Evolutionary conservation across 805 yeast species (phyloP).

Genomic region (Starmerella kuoi): DNA sequence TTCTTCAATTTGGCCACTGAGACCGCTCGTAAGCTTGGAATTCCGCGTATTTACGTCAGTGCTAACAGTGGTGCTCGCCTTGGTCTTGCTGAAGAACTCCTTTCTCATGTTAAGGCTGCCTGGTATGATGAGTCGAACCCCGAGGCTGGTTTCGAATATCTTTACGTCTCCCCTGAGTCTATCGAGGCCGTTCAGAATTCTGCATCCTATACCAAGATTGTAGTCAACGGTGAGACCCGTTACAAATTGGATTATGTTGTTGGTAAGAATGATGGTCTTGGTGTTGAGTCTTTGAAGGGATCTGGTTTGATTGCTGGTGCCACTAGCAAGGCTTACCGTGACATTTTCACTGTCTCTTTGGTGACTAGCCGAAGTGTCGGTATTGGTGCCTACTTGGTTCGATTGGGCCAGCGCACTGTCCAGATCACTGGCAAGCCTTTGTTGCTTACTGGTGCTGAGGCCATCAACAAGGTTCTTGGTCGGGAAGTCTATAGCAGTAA

Average conservation of each 20-base stretch:
- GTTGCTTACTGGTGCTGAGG: slow-evolving; percentile 97
- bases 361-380: slow-evolving; percentile 99
- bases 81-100: slow-evolving; percentile 92
- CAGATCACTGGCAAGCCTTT: slow-evolving; percentile 99
- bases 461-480: slow-evolving; percentile 91
- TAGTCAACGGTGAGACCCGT: slow-evolving; percentile 76
- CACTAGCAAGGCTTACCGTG: slow-evolving; percentile 93
- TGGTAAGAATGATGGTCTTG: slow-evolving; percentile 92
- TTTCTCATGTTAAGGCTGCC: slow-evolving; percentile 78
- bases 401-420: slow-evolving; percentile 97
- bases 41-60: slow-evolving; percentile 89
- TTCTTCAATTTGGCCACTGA: slow-evolving; percentile 90
- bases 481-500: slow-evolving; percentile 94
- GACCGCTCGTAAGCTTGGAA: slow-evolving; percentile 76
- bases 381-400: slow-evolving; percentile 97
- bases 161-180: slow-evolving; percentile 64
- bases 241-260: slow-evolving; percentile 70
- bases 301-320: slow-evolving; percentile 99
- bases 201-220: slow-evolving; percentile 36
- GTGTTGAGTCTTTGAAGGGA: slow-evolving; percentile 96
- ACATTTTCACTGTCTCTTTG: slow-evolving; percentile 91
- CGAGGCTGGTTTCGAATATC: slow-evolving; percentile 77
- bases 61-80: slow-evolving; percentile 99
- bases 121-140: slow-evolving; percentile 76
- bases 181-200: slow-evolving; percentile 38